Base-by-base conservation (phyloP, 208 protist species). In the Leishmania gerbilli region DNA sequence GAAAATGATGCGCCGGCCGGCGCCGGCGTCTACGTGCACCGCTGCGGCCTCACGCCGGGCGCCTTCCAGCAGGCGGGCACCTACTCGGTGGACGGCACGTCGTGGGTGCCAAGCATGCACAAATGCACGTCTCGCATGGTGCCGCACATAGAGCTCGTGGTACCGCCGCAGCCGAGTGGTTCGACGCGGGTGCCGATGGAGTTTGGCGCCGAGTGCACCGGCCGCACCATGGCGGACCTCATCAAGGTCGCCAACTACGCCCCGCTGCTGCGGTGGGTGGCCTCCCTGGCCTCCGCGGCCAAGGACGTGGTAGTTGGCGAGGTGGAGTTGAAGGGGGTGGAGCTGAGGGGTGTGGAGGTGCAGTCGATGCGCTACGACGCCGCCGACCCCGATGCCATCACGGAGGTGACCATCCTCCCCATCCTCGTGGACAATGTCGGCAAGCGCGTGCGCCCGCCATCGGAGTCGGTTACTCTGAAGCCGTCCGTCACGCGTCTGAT, bases 11-110 rank as follows among this genome's bases (percentile, higher is more conserved):
- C 84, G 34, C 95, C 95, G 49, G 84, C 90, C 71, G 93, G 93
- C 53, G 87, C 92, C 27, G 95, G 95, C 47, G 87, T 96, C n/a
- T 98, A 94, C 80, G 81, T 95, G 49, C 93, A 97, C 84, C 91
- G 91, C 76, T 90, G 90, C 80, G 92, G 91, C 21, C 69, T 80
- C n/a, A 86, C 87, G 75, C 84, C 79, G 3, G 89, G 91, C 47
- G 85, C 91, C n/a, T 98, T 93, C 87, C 89, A 89, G 80, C 92
- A 97, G 62, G 92, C 95, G 77, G 95, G 95, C 51, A 82, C 76
- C 40, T 97, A 94, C 84, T 34, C 82, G 49, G 83, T 93, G 37
- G 93, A 92, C 19, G 76, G 62, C 0, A 71, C 42, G 71, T 51
- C 78, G 40, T 97, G 95, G 95, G 68, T 89, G 40, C 95, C 95